Percentiles rank a stretch among this genome's conserved stretches.
Evolutionary conservation across 495 filamentous ascomycete genomes (phyloP).

Genomic region (Trichocladium uniseriatum): DNA sequence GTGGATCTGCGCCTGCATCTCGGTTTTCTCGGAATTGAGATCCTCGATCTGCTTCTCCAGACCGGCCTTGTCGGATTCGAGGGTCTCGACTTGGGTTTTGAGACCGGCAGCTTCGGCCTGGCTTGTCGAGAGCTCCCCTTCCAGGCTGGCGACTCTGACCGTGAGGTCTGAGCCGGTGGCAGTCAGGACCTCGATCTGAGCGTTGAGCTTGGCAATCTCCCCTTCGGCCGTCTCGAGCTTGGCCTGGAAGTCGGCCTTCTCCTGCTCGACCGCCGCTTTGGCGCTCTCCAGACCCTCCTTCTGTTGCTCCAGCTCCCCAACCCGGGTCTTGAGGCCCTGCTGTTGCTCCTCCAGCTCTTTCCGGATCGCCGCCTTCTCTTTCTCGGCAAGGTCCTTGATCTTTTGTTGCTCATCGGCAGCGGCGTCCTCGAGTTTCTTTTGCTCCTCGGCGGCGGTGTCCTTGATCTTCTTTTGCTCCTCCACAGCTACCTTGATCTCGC

Average conservation of each 20-base stretch:
- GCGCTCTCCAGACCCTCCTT: conserved; percentile 28
- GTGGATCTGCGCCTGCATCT: conserved; percentile 17
- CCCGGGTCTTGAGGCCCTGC: conserved; percentile 12
- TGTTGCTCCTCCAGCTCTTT: conserved; percentile 18
- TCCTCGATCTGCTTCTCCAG: conserved; percentile 26
- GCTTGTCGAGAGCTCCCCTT: conserved; percentile 16
- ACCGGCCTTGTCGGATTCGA: conserved; percentile 28
- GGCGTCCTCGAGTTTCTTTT: conserved; percentile 11
- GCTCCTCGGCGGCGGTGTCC: conserved; percentile 14
- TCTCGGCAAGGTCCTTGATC: conserved; percentile 8
- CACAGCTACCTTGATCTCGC: conserved; percentile 13
- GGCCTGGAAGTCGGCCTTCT: conserved; percentile 26
- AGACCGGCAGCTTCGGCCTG: conserved; percentile 15
- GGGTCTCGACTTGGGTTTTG: conserved; percentile 22
- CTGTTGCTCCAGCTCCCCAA: conserved; percentile 30
- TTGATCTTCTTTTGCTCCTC: conserved; percentile 15
- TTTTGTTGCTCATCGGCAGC: conserved; percentile 21
- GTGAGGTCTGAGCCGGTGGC: conserved; percentile 12
- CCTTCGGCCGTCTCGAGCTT: conserved; percentile 18
- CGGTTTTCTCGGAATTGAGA: conserved; percentile 12
- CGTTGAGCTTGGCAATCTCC: conserved; percentile 18
- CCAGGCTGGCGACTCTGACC: conserved; percentile 14
- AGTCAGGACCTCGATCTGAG: conserved; percentile 19
- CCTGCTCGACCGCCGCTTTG: conserved; percentile 24
- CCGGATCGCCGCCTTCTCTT: conserved; percentile 18